Conservation (phyloP, 331 rosid species). For the Stylosanthes scabra region DNA sequence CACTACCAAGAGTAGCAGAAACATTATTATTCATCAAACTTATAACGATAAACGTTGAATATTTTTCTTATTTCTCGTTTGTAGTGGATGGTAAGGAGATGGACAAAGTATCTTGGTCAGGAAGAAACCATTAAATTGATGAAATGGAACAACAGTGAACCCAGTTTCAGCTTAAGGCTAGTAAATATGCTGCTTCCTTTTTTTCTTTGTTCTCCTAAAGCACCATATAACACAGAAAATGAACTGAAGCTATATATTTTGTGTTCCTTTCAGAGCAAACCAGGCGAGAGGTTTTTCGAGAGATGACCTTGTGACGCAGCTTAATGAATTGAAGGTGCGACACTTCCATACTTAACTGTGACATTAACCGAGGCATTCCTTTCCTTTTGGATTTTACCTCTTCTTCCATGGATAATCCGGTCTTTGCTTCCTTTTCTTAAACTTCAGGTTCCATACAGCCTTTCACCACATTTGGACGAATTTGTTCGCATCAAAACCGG, state of each 20-base stretch:
- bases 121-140: constrained; percentile 81
- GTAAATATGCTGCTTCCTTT: constrained; percentile 30
- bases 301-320: constrained; percentile 68
- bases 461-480: constrained; percentile 70
- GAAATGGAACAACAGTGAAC: constrained; percentile 88
- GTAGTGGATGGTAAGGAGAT: constrained; percentile 96
- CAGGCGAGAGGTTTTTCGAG: constrained; percentile 69
- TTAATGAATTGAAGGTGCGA: constrained; percentile 71
- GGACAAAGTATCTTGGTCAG: constrained; percentile 83
- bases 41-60: constrained; percentile 4
- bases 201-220: constrained; percentile 16
- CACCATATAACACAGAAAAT: constrained; percentile 20
- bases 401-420: constrained; percentile 26
- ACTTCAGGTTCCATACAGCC: constrained; percentile 75
- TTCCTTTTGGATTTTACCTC: constrained; percentile 28
- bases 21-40: neutral
- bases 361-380: too few species aligned
- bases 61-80: constrained; percentile 35
- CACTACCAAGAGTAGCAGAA: constrained; percentile 7
- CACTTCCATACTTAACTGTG: constrained; percentile 27
- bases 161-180: constrained; percentile 87
- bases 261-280: constrained; percentile 70
- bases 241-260: constrained; percentile 35
- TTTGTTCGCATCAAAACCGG: constrained; percentile 86
- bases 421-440: constrained; percentile 30